Evolutionary conservation across 139 green algal genomes (phyloP), one percentile per base, ranked within the genome.

Genomic region (Micromonas pusilla): DNA sequence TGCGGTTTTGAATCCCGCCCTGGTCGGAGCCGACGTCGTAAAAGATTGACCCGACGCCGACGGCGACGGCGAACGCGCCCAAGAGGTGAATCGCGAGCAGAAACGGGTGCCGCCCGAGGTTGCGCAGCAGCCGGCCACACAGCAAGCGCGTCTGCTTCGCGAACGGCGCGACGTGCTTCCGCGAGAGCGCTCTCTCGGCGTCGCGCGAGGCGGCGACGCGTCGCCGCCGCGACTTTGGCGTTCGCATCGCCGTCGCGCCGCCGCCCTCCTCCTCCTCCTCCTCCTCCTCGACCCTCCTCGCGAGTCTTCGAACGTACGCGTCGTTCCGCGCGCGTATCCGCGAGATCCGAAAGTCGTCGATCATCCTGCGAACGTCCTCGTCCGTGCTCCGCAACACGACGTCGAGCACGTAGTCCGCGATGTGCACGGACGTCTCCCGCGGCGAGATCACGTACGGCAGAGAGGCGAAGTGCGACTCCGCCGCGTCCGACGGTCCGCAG

Each of bases 341-440:
- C 31, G 39, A 70, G 72, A 6, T 4, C 6, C 45, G 33, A 32
- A 72, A 78, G 6, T 62, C 52, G 33, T 39, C 31, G 72, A 67
- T 78, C 33, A 81, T 68, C 4, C 30, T 2, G 6, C 25, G 3
- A 21, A 90, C 86, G 1, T 83, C 75, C 0, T 82, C 79, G 23
- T 74, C 81, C 76, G 70, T 25, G 23, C 53, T 72, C 66, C 77
- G 85, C 79, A 93, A 90, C 52, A 91, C 82, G 26, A 91, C 77
- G 63, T 93, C 89, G 66, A 93, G 80, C 72, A 91, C 83, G 62
- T 85, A 82, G 71, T 93, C 89, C 1, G 86, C 86, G 37, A 90
- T 83, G 62, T 85, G 72, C 52, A 72, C 9, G n/a, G 54, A 26
- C n/a, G 28, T 23, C 16, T 64, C 33, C 16, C 26, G 34, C 26